Percentiles rank a stretch among this genome's conserved stretches.
Conservation (phyloP, 2,329 filamentous ascomycete species). For the Xylariomycetidae sp. region DNA sequence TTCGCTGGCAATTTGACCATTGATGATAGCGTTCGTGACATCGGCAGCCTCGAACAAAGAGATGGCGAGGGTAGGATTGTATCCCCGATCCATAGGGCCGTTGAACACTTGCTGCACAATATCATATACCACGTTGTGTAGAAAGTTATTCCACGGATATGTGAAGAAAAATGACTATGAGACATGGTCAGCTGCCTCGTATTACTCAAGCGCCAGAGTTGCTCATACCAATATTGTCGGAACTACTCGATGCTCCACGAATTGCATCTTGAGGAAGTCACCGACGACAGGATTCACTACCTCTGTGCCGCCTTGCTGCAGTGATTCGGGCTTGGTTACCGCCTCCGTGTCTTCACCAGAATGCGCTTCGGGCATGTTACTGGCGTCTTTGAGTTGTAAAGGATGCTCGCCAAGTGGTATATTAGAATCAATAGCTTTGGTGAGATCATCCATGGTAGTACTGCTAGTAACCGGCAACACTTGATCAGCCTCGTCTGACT, state of each 20-base stretch:
- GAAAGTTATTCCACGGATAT: conserved; percentile 99
- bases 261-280: conserved; percentile 91
- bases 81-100: conserved; percentile 93
- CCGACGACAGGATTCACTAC: conserved; percentile 71
- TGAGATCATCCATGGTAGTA: neutral
- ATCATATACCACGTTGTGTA: conserved; percentile 98
- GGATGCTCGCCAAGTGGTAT: too few relatives aligned
- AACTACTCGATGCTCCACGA: conserved; percentile 90
- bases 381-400: too few relatives aligned
- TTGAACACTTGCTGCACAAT: conserved; percentile 99
- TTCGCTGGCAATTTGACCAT: conserved; percentile 83
- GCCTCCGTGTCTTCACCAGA: conserved; percentile 17
- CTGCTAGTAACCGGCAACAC: neutral
- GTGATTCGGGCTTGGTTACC: conserved; percentile 9
- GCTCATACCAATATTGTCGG: conserved; percentile 91
- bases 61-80: conserved; percentile 82
- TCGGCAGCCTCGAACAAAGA: conserved; percentile 89
- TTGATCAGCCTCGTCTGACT: neutral
- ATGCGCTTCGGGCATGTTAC: conserved; percentile 11
- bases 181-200: conserved; percentile 16
- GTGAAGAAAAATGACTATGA: conserved; percentile 90
- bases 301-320: conserved; percentile 11
- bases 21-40: conserved; percentile 86
- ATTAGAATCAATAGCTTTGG: too few relatives aligned
- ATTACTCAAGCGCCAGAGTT: too few relatives aligned